Evolutionary conservation across 768 basidiomycete species (phyloP).

Genomic region (Kwoniella dendrophila): DNA sequence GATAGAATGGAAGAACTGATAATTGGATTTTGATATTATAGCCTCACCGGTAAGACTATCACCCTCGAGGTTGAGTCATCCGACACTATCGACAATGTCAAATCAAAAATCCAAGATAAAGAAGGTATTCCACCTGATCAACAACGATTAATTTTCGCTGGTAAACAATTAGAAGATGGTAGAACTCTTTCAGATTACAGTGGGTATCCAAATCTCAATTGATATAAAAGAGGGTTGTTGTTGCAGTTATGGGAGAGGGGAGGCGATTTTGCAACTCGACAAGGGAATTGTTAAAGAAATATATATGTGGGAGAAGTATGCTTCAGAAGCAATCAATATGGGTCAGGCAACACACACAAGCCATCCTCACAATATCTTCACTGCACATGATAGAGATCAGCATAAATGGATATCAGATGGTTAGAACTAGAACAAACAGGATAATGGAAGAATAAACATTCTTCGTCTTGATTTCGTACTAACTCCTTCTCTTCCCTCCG

Average conservation of each 20-base stretch:
- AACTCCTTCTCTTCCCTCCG: slow-evolving; percentile 2
- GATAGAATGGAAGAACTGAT: neutral
- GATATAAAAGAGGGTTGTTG: neutral
- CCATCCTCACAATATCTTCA: no score
- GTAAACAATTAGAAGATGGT: slow-evolving; percentile 61
- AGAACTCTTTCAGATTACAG: slow-evolving; percentile 58
- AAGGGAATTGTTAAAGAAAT: no score
- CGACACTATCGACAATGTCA: slow-evolving; percentile 61
- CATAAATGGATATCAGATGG: no score
- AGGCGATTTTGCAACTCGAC: no score
- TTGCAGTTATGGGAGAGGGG: no score
- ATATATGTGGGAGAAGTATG: no score
- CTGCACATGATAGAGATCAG: no score
- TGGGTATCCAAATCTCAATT: slow-evolving; percentile 29
- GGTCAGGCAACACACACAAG: no score
- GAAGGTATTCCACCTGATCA: slow-evolving; percentile 59
- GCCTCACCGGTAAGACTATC: slow-evolving; percentile 73
- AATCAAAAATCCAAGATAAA: slow-evolving; percentile 59
- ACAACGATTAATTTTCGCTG: slow-evolving; percentile 62
- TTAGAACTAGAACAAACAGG: no score
- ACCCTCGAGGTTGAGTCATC: slow-evolving; percentile 62
- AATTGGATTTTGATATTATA: slow-evolving; percentile 13
- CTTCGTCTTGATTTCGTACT: slow-evolving; percentile 7
- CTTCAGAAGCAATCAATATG: no score
- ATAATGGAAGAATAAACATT: no score